Evolutionary conservation across 78 protist species (phyloP), one percentile per base, ranked within the genome.

Genomic region (Parvularia atlantis): DNA sequence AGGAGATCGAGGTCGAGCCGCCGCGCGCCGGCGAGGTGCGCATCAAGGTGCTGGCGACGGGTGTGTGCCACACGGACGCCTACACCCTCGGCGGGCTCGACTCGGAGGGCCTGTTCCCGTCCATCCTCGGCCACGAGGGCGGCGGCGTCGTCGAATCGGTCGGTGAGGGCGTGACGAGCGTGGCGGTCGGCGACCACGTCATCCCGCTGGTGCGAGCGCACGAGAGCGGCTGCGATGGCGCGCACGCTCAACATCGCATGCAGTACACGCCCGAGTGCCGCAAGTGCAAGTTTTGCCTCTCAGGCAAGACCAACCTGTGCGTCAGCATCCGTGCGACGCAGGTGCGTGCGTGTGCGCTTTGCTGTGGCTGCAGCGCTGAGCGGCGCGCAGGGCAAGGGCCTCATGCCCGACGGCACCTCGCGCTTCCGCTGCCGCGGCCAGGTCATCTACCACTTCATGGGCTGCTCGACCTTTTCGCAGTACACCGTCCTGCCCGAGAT

Each of bases 21-120:
- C 97, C 97, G 28, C 76, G 84, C 80, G 82, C 75, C 0, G 97
- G 97, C 22, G 95, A 93, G 63, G 97, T 93, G 14, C 78, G 95
- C 48, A 68, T 93, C 75, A 83, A 77, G 78, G 57, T 93, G 22
- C 22, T 75, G 30, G 70, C 74, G 20, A 64, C 84, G 30, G 95
- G 89, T 50, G 85, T 93, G 26, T 93, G 97, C 77, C 97, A 93
- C 80, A 93, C 97, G 20, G 97, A 93, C 68, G 78, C 74, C 16
- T 89, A 89, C 70, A 88, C 96, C 28, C 56, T 39, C 56, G n/a
- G 63, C 71, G 63, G 59, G 20, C 2, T 40, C 14, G 89, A 87
- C 41, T 54, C 83, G 41, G 94, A 89, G 80, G 94, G 94, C 52
- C 40, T 76, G 16, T 92, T 89, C 85, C 95, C 86, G 50, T 57